Base-by-base conservation (phyloP, 345 rosid species). In the Dimocarpus longan region DNA sequence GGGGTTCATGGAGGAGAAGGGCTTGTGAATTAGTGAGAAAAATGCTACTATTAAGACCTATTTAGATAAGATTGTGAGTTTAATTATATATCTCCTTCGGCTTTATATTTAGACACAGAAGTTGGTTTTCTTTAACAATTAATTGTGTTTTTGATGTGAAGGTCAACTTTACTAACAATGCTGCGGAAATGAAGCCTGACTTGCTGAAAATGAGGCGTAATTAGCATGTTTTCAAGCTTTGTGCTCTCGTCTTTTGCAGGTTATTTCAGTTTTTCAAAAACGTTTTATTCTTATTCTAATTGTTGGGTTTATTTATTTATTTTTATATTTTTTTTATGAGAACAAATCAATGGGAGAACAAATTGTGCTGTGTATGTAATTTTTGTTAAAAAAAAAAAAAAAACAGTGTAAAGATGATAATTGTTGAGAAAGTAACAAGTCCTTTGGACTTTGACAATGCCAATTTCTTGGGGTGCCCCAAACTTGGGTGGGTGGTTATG, bases 201-300 rank as follows among this genome's bases (percentile, higher is more conserved):
- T 85, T 37, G 85, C 88, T 87, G 92, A 95, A 82, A 83, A 86
- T 26, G 89, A 88, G 71, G 90, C 97, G 22, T 93, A 92, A 81
- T 80, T 92, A 83, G 85, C 91, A 6, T 94, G 96, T 9, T 80
- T 85, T 19, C 87, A 86, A 80, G 91, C 95, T 67, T 32, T 78
- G 63, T 88, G 91, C 81, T 72, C 88, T 83, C 99, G 98, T 19
- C 85, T 92, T 80, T 87, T 87, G 44, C 99, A 95, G 94, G 98
- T 89, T 44, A 40, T 71, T 72, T 39, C 12, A 2, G 24, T 59
- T 57, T 8, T 12, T 73, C 32, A 7, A 5, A 7, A 19, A 71
- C 52, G 8, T 18, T 16, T 71, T 71, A 18, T 50, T 26, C 37
- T 48, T 52, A 3, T 12, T 24, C 12, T 28, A 16, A 21, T 52